Evolutionary conservation across 352 stramenopile genomes (phyloP), one percentile per base, ranked within the genome.

Genomic region (Globisporangium abappressorium): DNA sequence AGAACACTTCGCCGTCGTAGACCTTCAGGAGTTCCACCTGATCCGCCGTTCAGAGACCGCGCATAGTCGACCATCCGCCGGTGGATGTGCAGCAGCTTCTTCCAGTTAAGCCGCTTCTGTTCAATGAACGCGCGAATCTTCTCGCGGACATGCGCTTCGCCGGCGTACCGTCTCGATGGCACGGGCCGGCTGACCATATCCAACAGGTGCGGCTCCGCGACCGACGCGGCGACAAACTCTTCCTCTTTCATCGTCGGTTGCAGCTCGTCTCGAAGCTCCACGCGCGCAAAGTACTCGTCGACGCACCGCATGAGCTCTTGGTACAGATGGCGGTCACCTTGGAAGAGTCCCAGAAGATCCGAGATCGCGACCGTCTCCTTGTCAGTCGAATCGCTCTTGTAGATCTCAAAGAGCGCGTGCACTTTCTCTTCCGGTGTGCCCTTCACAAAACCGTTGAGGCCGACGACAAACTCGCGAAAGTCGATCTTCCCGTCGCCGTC

Each of bases 401-500:
- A 85, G 34, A 80, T 64, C 9, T 70, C 73, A 55, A 85, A 85
- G 9, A 85, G 71, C 65, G 70, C 58, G 36, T 76, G 62, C 36
- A 85, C 73, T 53, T 82, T 81, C 60, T 85, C 70, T 28, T 82
- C 75, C 2, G 76, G 66, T 14, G 73, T 73, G 28, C 78, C 78
- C 20, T 72, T 70, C 22, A 77, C 74, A 59, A 85, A 79, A 28
- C 67, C 66, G 62, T 83, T 81, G 58, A 85, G 69, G 0, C 78
- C 78, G 3, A 85, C 65, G 56, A 85, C 72, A 57, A 85, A 85
- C 70, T 85, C 78, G 41, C 73, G 73, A 57, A 85, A 79, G 66
- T 85, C 75, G 60, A 85, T 82, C 14, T 73, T 73, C 47, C 78
- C 75, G 28, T 85, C 75, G 20, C 75, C 69, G 33, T 85, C 78